A percentile compares a stretch with the other conserved stretches of the same genome.
Evolutionary conservation across 2,329 filamentous ascomycete species (phyloP).

Genomic region (Beauveria sp.): DNA sequence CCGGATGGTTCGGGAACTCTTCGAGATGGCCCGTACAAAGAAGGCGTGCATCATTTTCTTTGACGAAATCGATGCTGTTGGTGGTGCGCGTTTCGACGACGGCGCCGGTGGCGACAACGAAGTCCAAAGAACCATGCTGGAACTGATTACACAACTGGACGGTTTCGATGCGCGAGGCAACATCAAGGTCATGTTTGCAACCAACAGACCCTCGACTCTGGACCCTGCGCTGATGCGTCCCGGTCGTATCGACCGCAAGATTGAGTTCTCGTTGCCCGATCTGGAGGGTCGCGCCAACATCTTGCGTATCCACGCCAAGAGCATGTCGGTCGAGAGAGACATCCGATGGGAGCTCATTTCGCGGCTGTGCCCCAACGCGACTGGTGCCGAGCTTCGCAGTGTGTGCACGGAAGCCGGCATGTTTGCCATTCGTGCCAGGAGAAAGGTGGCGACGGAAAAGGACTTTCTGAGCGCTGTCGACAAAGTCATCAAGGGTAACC

Average conservation of each 20-base stretch:
- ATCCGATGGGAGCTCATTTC: slow-evolving; percentile 99
- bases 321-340: slow-evolving; percentile 97
- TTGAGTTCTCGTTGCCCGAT: slow-evolving; percentile 95
- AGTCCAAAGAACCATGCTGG: slow-evolving; percentile 95
- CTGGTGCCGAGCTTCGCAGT: slow-evolving; percentile 89
- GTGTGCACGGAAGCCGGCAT: slow-evolving; percentile 98
- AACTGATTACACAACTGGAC: slow-evolving; percentile 93
- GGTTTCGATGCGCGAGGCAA: slow-evolving; percentile 95
- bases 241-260: slow-evolving; percentile 96
- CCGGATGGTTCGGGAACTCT: slow-evolving; percentile 95
- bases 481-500: slow-evolving; percentile 98
- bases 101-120: slow-evolving; percentile 96
- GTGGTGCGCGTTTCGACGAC: slow-evolving; percentile 92
- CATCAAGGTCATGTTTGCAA: slow-evolving; percentile 99
- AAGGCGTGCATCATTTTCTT: slow-evolving; percentile 98
- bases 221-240: slow-evolving; percentile 97
- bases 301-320: slow-evolving; percentile 96
- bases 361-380: slow-evolving; percentile 91
- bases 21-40: slow-evolving; percentile 99
- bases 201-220: slow-evolving; percentile 89
- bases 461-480: slow-evolving; percentile 96
- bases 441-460: slow-evolving; percentile 98
- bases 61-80: slow-evolving; percentile 94
- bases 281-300: slow-evolving; percentile 97
- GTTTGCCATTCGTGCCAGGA: slow-evolving; percentile 89